These are phyloP conservation scores for Saccharomycopsis sp. DNA, from an alignment of 805 yeast species.

Conservation along the genomic window DNA sequence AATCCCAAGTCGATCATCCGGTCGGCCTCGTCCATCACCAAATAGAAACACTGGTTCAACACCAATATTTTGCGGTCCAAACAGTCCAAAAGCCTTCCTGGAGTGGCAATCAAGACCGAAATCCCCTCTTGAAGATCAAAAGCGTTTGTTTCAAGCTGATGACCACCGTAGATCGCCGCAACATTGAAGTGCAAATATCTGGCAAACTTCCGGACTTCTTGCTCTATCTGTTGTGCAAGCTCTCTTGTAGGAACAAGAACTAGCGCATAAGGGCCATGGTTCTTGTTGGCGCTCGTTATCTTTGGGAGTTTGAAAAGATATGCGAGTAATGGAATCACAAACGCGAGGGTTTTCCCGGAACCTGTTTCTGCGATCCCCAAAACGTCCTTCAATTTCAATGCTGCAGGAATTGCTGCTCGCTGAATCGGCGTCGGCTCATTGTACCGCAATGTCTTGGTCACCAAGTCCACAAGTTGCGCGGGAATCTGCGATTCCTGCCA, in stretches of 20 bases:
- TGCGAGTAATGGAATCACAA: constrained; percentile 62
- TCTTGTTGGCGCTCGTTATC: constrained; percentile 18
- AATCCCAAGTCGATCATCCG: constrained; percentile 94
- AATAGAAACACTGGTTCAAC: constrained; percentile 52
- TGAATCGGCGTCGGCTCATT: constrained; percentile 84
- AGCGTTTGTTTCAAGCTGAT: constrained; percentile 68
- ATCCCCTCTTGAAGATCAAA: constrained; percentile 54
- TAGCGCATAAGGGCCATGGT: constrained; percentile 68
- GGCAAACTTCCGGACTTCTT: constrained; percentile 52
- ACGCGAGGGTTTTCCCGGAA: constrained; percentile 88
- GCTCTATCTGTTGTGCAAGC: constrained; percentile 78
- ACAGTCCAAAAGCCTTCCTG: constrained; percentile 84
- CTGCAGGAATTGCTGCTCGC: constrained; percentile 76
- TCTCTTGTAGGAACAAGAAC: constrained; percentile 92
- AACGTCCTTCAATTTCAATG: constrained; percentile 52
- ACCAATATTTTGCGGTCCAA: constrained; percentile 59
- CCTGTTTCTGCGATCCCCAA: constrained; percentile 96
- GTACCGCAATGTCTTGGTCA: constrained; percentile 39
- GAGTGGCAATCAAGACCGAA: constrained; percentile 86
- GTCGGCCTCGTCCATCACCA: constrained; percentile 92
- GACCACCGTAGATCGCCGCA: constrained; percentile 84
- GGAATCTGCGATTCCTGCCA: constrained; percentile 68
- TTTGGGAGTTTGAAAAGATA: constrained; percentile 42
- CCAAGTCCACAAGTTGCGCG: constrained; percentile 30
- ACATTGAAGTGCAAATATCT: constrained; percentile 33